phyloP scores from a whole-genome alignment of 2,329 filamentous ascomycete species.

The Graphilbum sp. region DNA sequence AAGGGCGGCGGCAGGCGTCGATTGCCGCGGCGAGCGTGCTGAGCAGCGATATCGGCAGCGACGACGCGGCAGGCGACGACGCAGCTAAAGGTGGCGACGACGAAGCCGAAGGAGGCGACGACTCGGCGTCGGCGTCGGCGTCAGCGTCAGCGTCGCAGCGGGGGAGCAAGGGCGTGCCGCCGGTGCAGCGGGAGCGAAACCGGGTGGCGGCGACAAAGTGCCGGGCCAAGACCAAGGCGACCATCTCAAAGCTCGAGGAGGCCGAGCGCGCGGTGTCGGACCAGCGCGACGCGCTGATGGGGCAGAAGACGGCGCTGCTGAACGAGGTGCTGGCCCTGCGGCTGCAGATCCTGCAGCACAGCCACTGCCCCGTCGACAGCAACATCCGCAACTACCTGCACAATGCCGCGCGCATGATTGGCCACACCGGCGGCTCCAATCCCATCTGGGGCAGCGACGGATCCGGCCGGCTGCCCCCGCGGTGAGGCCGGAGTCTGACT shows the following conservation, averaged over 20 bases:
- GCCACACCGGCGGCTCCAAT: constrained; percentile 4
- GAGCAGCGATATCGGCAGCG: not conserved
- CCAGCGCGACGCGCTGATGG: constrained; percentile 9
- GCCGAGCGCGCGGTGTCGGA: constrained; percentile 8
- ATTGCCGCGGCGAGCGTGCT: not conserved
- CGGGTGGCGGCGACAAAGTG: constrained; percentile 15
- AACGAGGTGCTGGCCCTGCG: constrained; percentile 17
- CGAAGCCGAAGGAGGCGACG: not conserved
- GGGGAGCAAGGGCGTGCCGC: not conserved
- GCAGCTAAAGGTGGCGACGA: too few species aligned
- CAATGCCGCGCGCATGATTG: constrained; percentile 10
- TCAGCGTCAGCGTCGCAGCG: too few species aligned
- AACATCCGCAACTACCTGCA: constrained; percentile 15
- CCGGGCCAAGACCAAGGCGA: constrained; percentile 15
- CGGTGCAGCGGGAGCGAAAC: constrained; percentile 12
- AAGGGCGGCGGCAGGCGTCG: not conserved
- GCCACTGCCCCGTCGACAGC: constrained; percentile 11
- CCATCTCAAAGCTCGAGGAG: constrained; percentile 12
- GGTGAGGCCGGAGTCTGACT: too few species aligned
- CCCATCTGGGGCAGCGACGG: constrained; percentile 8
- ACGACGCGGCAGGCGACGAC: too few species aligned
- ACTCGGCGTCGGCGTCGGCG: not conserved
- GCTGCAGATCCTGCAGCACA: constrained; percentile 14
- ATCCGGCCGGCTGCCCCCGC: not conserved
- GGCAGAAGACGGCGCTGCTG: constrained; percentile 9